phyloP scores from a whole-genome alignment of 768 basidiomycete genomes.

The Amanita phalloides region DNA sequence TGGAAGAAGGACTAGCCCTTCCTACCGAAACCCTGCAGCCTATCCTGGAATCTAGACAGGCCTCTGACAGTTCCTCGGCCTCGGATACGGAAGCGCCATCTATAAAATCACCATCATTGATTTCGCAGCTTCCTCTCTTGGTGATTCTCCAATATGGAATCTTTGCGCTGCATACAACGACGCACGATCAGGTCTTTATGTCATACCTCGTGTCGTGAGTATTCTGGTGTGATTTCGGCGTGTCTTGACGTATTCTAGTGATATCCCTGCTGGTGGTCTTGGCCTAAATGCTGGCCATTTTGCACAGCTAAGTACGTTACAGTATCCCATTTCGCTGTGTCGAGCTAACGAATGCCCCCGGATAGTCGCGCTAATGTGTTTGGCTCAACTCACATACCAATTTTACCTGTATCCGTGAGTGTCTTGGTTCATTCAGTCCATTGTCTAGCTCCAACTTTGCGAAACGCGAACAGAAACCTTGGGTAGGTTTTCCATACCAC shows the following conservation, averaged over 20 bases:
- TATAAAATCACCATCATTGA: slow-evolving; percentile 54
- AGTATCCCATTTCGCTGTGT: neutral
- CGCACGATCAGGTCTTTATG: slow-evolving; percentile 87
- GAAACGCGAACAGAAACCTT: slow-evolving; percentile 38
- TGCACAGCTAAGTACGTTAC: slow-evolving; percentile 71
- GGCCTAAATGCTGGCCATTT: slow-evolving; percentile 88
- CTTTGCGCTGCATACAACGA: slow-evolving; percentile 80
- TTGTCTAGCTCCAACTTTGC: neutral
- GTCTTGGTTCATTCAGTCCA: slow-evolving; percentile 7
- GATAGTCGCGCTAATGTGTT: slow-evolving; percentile 85
- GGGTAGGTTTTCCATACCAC: slow-evolving; percentile 29
- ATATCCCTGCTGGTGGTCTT: slow-evolving; percentile 79
- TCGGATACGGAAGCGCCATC: slow-evolving; percentile 27
- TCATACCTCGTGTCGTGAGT: slow-evolving; percentile 85
- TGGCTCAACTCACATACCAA: slow-evolving; percentile 89
- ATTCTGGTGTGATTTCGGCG: neutral
- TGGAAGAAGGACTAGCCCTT: slow-evolving; percentile 21
- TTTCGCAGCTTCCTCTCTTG: slow-evolving; percentile 67
- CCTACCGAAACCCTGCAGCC: slow-evolving; percentile 32
- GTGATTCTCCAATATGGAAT: slow-evolving; percentile 89
- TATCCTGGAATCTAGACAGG: slow-evolving; percentile 36
- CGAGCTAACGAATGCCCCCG: slow-evolving; percentile 5
- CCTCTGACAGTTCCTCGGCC: slow-evolving; percentile 18
- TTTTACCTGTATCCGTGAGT: slow-evolving; percentile 84
- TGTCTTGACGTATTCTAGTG: slow-evolving; percentile 31